phyloP scores from a whole-genome alignment of 2,329 filamentous ascomycete genomes.

The Tolypocladium paradoxum region DNA sequence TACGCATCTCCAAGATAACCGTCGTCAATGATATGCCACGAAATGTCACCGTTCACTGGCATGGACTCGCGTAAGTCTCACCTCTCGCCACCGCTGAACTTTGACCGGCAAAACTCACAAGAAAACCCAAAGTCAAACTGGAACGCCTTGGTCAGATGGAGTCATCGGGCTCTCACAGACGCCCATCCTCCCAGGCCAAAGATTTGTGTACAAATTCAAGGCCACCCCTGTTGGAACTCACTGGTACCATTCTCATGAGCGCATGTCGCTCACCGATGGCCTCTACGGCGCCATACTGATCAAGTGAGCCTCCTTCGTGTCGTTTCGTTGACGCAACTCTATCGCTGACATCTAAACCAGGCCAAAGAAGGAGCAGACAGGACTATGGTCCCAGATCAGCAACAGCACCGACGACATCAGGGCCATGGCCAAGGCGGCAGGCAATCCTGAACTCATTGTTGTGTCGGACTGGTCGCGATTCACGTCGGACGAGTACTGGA shows the following conservation, averaged over 20 bases:
- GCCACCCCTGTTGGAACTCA: conserved; percentile 5
- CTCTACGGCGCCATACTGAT: conserved; percentile 5
- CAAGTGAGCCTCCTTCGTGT: neutral
- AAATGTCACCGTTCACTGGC: conserved; percentile 19
- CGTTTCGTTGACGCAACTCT: too few relatives aligned
- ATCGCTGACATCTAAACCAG: neutral
- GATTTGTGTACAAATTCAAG: conserved; percentile 21
- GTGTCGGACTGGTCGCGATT: conserved; percentile 8
- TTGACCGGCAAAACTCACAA: too few relatives aligned
- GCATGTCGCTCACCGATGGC: conserved; percentile 6
- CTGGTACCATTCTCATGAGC: conserved; percentile 5
- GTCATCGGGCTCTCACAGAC: conserved; percentile 31
- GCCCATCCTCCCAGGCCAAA: conserved; percentile 22
- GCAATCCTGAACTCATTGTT: conserved; percentile 2
- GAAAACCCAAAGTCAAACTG: neutral
- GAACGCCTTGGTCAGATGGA: conserved; percentile 33
- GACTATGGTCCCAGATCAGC: conserved; percentile 1
- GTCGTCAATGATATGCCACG: conserved; percentile 17
- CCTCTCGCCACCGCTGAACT: too few relatives aligned
- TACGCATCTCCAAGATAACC: neutral
- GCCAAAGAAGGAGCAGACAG: neutral
- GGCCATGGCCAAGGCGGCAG: conserved; percentile 3
- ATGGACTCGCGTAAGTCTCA: conserved; percentile 8
- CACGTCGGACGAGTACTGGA: conserved; percentile 6
- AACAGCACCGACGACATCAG: conserved; percentile 1